Evolutionary conservation across 2,329 filamentous ascomycete species (phyloP).

Genomic region (Cladosporium sphaerospermum): DNA sequence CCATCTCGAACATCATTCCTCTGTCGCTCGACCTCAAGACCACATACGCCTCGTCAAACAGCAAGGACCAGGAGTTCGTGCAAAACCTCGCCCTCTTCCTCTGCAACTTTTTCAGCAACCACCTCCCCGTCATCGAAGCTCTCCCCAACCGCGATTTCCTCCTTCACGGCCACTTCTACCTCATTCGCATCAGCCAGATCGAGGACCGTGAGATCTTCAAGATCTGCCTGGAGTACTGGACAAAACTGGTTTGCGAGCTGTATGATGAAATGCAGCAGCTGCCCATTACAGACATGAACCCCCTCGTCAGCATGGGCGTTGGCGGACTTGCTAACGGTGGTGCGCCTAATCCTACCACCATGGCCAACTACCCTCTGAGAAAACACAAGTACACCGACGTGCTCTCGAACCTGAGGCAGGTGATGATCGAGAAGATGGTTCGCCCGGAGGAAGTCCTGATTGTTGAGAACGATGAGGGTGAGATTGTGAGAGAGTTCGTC

Average conservation of each 20-base stretch:
- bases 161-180: conserved; percentile 93
- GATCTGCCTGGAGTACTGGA: conserved; percentile 98
- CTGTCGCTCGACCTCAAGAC: conserved; percentile 82
- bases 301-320: conserved; percentile 72
- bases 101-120: conserved; percentile 93
- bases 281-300: conserved; percentile 87
- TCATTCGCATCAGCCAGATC: conserved; percentile 97
- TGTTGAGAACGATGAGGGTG: conserved; percentile 98
- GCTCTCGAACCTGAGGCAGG: conserved; percentile 83
- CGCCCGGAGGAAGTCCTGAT: conserved; percentile 95
- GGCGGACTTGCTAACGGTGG: conserved; percentile 68
- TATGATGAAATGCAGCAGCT: conserved; percentile 99
- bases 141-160: conserved; percentile 92
- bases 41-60: conserved; percentile 87
- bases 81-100: conserved; percentile 94
- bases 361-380: conserved; percentile 84
- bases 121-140: conserved; percentile 89
- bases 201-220: conserved; percentile 99
- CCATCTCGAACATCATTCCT: conserved; percentile 89
- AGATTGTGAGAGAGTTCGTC: conserved; percentile 97
- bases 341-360: conserved; percentile 74
- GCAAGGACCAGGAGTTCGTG: conserved; percentile 92
- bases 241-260: conserved; percentile 92
- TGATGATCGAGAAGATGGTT: conserved; percentile 99
- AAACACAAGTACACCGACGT: conserved; percentile 98